Conservation (phyloP, 768 basidiomycete genomes). For the Gymnopilus junonius region DNA sequence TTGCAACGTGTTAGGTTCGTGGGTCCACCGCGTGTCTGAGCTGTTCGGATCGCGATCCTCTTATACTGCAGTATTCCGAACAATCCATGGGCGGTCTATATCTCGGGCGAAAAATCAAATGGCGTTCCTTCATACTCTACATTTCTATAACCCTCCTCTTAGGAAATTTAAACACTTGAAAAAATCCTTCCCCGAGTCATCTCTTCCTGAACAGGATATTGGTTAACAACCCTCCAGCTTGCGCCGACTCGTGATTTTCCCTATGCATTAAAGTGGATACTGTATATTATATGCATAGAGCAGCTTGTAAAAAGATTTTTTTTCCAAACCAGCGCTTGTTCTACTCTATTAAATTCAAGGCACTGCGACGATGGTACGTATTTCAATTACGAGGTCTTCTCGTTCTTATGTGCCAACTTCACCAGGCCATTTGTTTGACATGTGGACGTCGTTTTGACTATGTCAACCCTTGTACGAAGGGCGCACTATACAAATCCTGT, state of each 20-base stretch:
- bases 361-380: not conserved
- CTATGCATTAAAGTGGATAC: too few relatives aligned
- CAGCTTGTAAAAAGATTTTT: not conserved
- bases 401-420: not conserved
- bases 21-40: not conserved
- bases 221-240: not conserved
- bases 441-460: not conserved
- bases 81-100: not conserved
- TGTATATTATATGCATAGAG: not conserved
- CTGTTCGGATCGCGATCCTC: not conserved
- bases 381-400: not conserved
- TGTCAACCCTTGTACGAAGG: not conserved
- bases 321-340: not conserved
- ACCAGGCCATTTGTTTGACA: not conserved
- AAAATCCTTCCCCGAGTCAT: not conserved
- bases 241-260: too few relatives aligned
- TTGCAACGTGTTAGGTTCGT: not conserved
- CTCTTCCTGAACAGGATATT: not conserved
- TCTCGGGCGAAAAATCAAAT: not conserved
- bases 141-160: not conserved
- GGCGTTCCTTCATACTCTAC: not conserved
- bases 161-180: not conserved
- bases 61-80: not conserved
- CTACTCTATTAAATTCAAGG: not conserved
- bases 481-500: not conserved